Percentiles rank a stretch among this genome's conserved stretches.
Conservation (phyloP, 169 alveolate genomes). For the Cystoisospora suis region DNA sequence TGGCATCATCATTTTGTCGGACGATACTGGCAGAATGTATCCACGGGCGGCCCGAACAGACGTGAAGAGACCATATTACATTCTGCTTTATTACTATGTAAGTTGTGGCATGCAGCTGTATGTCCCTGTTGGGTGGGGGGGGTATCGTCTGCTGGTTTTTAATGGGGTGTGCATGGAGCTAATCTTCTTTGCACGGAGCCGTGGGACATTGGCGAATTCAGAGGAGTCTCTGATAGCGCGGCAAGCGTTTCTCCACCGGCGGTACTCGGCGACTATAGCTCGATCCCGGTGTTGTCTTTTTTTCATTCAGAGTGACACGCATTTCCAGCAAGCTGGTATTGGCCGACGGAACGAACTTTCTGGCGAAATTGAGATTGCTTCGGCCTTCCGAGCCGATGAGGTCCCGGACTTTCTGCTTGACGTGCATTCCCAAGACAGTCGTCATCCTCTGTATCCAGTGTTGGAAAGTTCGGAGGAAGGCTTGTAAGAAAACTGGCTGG, state of each 20-base stretch:
- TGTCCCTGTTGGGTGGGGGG: too few species aligned
- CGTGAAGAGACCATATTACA: not conserved
- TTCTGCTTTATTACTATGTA: constrained; percentile 13
- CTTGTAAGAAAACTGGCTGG: too few species aligned
- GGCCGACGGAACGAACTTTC: not conserved
- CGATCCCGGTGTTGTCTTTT: not conserved
- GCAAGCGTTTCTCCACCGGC: too few species aligned
- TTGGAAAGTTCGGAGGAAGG: too few species aligned
- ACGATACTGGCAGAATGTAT: not conserved
- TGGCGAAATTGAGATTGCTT: not conserved
- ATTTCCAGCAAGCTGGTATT: constrained; percentile 21
- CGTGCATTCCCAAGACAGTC: not conserved
- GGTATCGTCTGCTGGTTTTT: too few species aligned
- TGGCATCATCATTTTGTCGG: constrained; percentile 2
- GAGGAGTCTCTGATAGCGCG: too few species aligned
- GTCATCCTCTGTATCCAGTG: constrained; percentile 4
- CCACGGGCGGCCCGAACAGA: constrained; percentile 2
- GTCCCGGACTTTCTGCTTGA: not conserved
- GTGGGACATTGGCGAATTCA: too few species aligned
- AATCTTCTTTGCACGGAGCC: too few species aligned
- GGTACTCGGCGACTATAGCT: too few species aligned
- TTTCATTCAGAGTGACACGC: not conserved
- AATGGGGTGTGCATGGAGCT: too few species aligned
- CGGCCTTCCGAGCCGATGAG: not conserved
- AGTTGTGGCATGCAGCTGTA: too few species aligned